Evolutionary conservation across 2,329 filamentous ascomycete genomes (phyloP), one percentile per base, ranked within the genome.

Genomic region (Aureobasidium sp.): DNA sequence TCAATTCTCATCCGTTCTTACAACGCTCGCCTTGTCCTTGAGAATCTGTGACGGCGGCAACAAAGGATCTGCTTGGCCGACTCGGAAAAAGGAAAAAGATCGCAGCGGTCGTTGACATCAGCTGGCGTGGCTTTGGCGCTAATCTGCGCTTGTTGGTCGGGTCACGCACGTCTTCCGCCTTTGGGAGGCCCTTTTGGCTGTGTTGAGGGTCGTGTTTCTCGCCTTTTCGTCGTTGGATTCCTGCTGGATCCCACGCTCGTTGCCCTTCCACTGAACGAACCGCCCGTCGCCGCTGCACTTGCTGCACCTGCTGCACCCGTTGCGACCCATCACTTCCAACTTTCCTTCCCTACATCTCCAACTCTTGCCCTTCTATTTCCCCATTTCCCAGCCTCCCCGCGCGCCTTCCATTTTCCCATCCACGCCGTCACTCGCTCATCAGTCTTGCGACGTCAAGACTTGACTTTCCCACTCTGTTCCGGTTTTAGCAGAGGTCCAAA

Each of bases 41-140:
- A 29, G 47, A 44, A 27, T n/a, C 46, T 29, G 15, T 48, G 46
- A 48, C 46, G 46, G 20, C 10, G n/a, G 32, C 34, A 17, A 52
- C 32, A 9, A 37, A 26, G n/a, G 50, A 52, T 52, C 32, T 27
- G 50, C 50, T 29, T 39, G 34, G 20, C 9, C 52, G 52, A 32
- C 12, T 5, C 37, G 37, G 52, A 29, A 56, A 44, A 46, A 24
- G 39, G 41, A 57, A 57, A 32, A 39, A 26, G 29, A 46, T 57
- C 41, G 37, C 26, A 43, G 13, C 52, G 39, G 26, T 62, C 61
- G 37, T 63, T 63, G 52, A 52, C 50, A 56, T 62, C 60, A 62
- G 59, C 59, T 52, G 57, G 57, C 59, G 59, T 53, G 59, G 47
- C 59, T 61, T 61, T 46, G 47, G 41, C 59, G 59, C 59, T 61